Evolutionary conservation across 345 rosid genomes (phyloP).

Genomic region (Conringia planisiliqua): DNA sequence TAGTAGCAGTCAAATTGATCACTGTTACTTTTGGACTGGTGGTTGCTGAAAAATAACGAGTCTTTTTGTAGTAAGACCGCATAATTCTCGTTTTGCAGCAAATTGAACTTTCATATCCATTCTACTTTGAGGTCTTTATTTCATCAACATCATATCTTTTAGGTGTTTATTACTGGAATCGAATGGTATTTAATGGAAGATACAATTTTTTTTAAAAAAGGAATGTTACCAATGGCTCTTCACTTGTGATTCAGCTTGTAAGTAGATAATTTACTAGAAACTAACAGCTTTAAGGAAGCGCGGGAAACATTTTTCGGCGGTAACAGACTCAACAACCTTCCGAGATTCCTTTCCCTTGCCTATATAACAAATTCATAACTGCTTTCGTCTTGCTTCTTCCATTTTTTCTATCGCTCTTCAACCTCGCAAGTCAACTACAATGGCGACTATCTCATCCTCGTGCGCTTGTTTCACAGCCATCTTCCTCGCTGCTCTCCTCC

Average conservation of each 20-base stretch:
- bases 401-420: not conserved
- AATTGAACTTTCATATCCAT: not conserved
- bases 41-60: not conserved
- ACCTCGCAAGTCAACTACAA: constrained; percentile 9
- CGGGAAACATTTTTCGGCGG: not conserved
- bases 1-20: not conserved
- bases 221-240: not conserved
- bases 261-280: not conserved
- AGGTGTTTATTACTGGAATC: not conserved
- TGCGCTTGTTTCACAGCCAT: constrained; percentile 14
- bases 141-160: not conserved
- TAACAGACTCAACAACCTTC: constrained; percentile 15
- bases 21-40: not conserved
- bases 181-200: not conserved
- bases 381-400: constrained; percentile 1
- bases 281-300: not conserved
- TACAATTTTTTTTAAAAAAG: not conserved
- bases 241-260: not conserved
- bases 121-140: not conserved
- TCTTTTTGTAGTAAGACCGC: not conserved
- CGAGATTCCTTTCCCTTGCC: not conserved
- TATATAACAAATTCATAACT: constrained; percentile 13
- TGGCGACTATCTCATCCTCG: constrained; percentile 15
- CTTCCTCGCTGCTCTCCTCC: constrained; percentile 17
- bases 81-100: not conserved